These are phyloP conservation scores for Hymenochaete sp. DNA, from an alignment of 1,284 basidiomycete species.

Conservation along the genomic window DNA sequence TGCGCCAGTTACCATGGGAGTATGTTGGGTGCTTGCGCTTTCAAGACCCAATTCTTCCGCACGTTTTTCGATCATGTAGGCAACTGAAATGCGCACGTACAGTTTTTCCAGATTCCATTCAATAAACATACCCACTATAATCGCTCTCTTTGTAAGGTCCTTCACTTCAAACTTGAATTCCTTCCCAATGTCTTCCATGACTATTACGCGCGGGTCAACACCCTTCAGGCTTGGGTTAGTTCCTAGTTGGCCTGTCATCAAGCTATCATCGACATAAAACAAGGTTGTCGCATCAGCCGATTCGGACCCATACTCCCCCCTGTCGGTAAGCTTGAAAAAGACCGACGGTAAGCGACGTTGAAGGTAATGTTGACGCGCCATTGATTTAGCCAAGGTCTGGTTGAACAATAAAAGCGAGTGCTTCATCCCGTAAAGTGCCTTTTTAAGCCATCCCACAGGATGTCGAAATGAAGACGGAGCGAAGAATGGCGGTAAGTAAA, in stretches of 20 bases:
- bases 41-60: conserved; percentile 2
- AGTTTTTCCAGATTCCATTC: not conserved
- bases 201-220: not conserved
- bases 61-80: conserved; percentile 12
- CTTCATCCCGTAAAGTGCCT: conserved; percentile 24
- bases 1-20: not conserved
- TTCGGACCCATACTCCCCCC: no score
- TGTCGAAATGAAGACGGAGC: conserved; percentile 10
- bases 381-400: conserved; percentile 17
- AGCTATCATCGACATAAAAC: conserved; percentile 29
- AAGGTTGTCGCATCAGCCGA: conserved; percentile 27
- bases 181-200: conserved; percentile 1
- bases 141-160: conserved; percentile 9
- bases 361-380: conserved; percentile 19
- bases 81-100: conserved; percentile 9
- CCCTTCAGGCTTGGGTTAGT: not conserved
- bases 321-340: conserved; percentile 22
- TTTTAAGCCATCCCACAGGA: conserved; percentile 19
- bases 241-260: no score
- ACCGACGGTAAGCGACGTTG: conserved; percentile 20
- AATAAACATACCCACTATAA: conserved; percentile 18
- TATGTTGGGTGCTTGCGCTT: conserved; percentile 5
- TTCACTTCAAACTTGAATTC: conserved; percentile 10
- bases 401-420: conserved; percentile 27
- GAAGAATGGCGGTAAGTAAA: conserved; percentile 23